Evolutionary conservation across 1,284 basidiomycete genomes (phyloP).

Genomic region (Trametes sp.): DNA sequence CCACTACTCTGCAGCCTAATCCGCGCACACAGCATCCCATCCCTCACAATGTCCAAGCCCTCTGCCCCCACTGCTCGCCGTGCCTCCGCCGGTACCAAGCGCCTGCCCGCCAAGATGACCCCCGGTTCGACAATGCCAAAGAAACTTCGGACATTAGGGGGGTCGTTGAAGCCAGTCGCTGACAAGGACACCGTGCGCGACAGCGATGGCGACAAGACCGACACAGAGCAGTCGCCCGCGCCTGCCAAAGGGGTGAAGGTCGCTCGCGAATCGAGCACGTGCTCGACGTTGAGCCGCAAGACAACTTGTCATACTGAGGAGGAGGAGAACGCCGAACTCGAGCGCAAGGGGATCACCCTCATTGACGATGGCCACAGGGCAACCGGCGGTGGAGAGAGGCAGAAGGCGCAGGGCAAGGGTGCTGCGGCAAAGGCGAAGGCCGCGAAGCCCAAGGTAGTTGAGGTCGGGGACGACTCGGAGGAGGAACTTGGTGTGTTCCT

Average conservation of each 20-base stretch:
- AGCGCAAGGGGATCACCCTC: neutral
- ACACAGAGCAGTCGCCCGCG: neutral
- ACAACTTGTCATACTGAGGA: neutral
- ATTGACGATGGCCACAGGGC: neutral
- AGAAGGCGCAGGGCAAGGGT: slow-evolving; percentile 15
- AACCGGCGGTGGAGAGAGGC: neutral
- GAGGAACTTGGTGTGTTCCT: neutral
- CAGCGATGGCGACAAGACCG: neutral
- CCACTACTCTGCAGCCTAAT: neutral
- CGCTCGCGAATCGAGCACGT: slow-evolving; percentile 28
- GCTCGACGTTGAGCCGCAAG: neutral
- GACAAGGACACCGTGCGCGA: neutral
- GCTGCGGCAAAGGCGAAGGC: neutral
- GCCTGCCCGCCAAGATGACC: neutral
- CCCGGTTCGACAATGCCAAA: neutral
- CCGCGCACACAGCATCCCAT: neutral
- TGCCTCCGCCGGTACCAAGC: neutral
- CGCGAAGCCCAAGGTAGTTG: too few species aligned
- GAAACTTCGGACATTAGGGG: neutral
- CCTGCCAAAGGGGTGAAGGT: neutral
- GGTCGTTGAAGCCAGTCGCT: neutral
- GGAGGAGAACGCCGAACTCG: neutral
- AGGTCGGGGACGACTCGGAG: neutral
- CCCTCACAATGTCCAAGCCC: neutral
- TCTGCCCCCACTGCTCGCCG: neutral